Evolutionary conservation across 441 rosid genomes (phyloP).

Genomic region (Geranium incanum): DNA sequence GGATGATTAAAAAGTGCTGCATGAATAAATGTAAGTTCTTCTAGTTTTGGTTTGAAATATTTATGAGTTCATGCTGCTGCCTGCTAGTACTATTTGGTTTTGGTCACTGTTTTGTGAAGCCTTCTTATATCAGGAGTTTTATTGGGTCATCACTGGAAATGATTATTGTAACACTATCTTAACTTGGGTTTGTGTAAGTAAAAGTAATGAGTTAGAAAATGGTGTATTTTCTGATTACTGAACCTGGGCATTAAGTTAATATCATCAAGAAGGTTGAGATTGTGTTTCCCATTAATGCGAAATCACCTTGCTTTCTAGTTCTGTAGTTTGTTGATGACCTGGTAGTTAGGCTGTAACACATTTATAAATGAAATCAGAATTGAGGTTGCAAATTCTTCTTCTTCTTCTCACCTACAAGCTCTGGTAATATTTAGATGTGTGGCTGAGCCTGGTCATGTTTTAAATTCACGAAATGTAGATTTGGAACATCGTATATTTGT

Average conservation of each 20-base stretch:
- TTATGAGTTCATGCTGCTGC: background rate
- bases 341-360: background rate
- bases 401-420: background rate
- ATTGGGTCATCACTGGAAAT: background rate
- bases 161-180: background rate
- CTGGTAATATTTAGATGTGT: background rate
- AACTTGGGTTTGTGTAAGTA: background rate
- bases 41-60: slow-evolving; percentile 5
- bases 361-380: background rate
- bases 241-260: background rate
- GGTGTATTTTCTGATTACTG: background rate
- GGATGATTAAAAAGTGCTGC: slow-evolving; percentile 75
- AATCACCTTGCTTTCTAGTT: background rate
- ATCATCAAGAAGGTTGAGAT: background rate
- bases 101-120: background rate
- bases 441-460: background rate
- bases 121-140: background rate
- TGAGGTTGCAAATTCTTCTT: background rate
- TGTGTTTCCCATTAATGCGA: background rate
- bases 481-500: background rate
- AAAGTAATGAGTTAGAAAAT: background rate
- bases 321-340: background rate
- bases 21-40: slow-evolving; percentile 70
- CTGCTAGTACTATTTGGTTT: background rate
- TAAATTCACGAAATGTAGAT: background rate